Evolutionary conservation across 1,284 basidiomycete genomes (phyloP).

Genomic region (Rhodotorula sp.): DNA sequence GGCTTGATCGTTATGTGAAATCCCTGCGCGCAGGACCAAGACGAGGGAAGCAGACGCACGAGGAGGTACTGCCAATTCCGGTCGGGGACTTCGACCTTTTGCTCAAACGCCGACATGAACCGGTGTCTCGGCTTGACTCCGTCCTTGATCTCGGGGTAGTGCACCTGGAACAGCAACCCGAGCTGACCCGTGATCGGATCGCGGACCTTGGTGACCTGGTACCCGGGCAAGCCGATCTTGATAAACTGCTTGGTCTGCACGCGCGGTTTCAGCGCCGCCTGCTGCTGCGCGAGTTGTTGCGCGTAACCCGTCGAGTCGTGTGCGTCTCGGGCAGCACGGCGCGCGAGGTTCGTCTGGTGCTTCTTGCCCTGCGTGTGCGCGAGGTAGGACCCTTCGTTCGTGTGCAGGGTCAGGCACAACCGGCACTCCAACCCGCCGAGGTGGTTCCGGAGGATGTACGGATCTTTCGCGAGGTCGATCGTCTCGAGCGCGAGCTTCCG

Average conservation of each 20-base stretch:
- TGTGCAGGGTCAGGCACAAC: constrained; percentile 94
- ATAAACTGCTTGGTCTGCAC: constrained; percentile 90
- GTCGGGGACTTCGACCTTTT: constrained; percentile 91
- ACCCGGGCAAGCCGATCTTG: constrained; percentile 95
- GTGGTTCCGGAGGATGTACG: constrained; percentile 98
- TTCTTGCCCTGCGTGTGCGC: constrained; percentile 99
- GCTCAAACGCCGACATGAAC: constrained; percentile 99
- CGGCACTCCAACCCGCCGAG: constrained; percentile 96
- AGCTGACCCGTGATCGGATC: constrained; percentile 56
- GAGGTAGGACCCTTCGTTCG: constrained; percentile 98
- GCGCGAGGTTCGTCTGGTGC: constrained; percentile 93
- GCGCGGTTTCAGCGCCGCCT: constrained; percentile 56
- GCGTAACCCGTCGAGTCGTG: constrained; percentile 55
- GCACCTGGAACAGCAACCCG: constrained; percentile 95
- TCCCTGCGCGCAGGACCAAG: neutral
- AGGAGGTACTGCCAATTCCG: constrained; percentile 96
- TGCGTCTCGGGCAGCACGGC: constrained; percentile 90
- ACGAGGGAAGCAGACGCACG: constrained; percentile 57
- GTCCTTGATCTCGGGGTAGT: constrained; percentile 81
- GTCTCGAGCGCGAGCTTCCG: constrained; percentile 94
- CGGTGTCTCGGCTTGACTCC: constrained; percentile 81
- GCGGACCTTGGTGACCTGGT: constrained; percentile 61
- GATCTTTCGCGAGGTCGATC: constrained; percentile 96
- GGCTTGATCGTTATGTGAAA: too few relatives aligned
- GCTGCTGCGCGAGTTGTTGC: constrained; percentile 73